phyloP scores from a whole-genome alignment of 2,329 filamentous ascomycete species.

The Nemania sp. region DNA sequence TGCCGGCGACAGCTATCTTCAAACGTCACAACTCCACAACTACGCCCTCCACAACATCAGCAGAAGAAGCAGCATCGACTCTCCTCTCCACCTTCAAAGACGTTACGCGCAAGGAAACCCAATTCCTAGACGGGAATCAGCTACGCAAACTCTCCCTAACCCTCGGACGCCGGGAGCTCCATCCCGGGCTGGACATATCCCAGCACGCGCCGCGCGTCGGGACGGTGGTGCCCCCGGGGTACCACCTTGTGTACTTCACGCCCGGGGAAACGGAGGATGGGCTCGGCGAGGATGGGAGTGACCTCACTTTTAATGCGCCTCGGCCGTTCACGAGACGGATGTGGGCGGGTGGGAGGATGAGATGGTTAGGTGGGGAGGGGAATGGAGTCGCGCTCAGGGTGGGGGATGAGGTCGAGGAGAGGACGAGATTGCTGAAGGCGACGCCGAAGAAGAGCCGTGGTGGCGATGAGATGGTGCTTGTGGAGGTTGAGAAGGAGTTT shows the following conservation, averaged over 20 bases:
- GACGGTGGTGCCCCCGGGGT: conserved; percentile 65
- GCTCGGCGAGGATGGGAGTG: conserved; percentile 71
- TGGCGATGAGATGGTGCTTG: conserved; percentile 72
- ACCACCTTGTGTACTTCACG: conserved; percentile 74
- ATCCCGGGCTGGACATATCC: conserved; percentile 54
- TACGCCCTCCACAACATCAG: not conserved
- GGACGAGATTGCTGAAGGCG: conserved; percentile 66
- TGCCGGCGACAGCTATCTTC: not conserved
- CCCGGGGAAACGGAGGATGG: conserved; percentile 65
- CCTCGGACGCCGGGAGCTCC: conserved; percentile 62
- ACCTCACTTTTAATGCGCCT: conserved; percentile 69
- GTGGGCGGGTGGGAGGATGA: conserved; percentile 74
- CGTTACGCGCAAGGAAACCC: conserved; percentile 43
- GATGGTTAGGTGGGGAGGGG: conserved; percentile 54
- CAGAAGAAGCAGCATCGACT: conserved; percentile 1
- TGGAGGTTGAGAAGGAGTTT: conserved; percentile 72
- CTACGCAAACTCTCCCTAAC: conserved; percentile 71
- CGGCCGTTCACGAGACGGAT: conserved; percentile 72
- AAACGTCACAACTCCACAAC: conserved; percentile 10
- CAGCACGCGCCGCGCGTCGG: not conserved
- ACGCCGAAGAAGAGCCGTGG: conserved; percentile 66
- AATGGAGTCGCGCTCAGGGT: conserved; percentile 39
- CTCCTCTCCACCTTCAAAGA: conserved; percentile 12
- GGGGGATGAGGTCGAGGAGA: conserved; percentile 57
- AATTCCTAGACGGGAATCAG: conserved; percentile 72